Percentiles rank a stretch among this genome's conserved stretches.
These are phyloP conservation scores for Serendipita sp. DNA, from an alignment of 768 basidiomycete genomes.

Conservation along the genomic window DNA sequence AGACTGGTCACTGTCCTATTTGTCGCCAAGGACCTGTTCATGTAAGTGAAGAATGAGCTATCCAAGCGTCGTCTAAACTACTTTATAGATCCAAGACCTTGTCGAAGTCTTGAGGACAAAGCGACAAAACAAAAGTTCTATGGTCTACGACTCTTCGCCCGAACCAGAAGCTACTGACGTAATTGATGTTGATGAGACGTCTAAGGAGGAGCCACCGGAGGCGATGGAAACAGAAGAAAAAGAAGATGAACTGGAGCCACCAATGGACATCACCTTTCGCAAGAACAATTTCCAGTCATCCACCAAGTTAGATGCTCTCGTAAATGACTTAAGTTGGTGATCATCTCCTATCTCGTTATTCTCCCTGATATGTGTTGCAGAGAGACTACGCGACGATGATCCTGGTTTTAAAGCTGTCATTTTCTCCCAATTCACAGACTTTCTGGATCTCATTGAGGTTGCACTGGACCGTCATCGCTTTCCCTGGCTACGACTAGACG, in stretches of 20 bases:
- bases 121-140: slow-evolving; percentile 13
- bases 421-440: slow-evolving; percentile 82
- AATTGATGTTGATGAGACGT: background rate
- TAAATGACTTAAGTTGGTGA: slow-evolving; percentile 48
- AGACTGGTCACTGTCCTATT: slow-evolving; percentile 62
- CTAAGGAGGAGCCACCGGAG: slow-evolving; percentile 6
- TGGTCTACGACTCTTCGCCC: slow-evolving; percentile 6
- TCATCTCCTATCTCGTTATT: background rate
- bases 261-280: slow-evolving; percentile 38
- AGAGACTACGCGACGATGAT: slow-evolving; percentile 50
- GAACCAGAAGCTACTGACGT: background rate
- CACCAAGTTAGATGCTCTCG: slow-evolving; percentile 77
- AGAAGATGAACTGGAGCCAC: slow-evolving; percentile 5
- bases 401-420: slow-evolving; percentile 70
- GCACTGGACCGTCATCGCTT: slow-evolving; percentile 54
- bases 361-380: slow-evolving; percentile 19
- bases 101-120: slow-evolving; percentile 36
- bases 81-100: slow-evolving; percentile 36
- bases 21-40: slow-evolving; percentile 58
- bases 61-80: background rate
- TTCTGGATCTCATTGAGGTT: slow-evolving; percentile 64
- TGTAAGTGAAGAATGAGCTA: slow-evolving; percentile 19
- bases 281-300: slow-evolving; percentile 78
- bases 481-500: slow-evolving; percentile 71
- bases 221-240: slow-evolving; percentile 13